Base-by-base conservation (phyloP, 2,329 filamentous ascomycete genomes). In the Mycosphaerella arachidis region DNA sequence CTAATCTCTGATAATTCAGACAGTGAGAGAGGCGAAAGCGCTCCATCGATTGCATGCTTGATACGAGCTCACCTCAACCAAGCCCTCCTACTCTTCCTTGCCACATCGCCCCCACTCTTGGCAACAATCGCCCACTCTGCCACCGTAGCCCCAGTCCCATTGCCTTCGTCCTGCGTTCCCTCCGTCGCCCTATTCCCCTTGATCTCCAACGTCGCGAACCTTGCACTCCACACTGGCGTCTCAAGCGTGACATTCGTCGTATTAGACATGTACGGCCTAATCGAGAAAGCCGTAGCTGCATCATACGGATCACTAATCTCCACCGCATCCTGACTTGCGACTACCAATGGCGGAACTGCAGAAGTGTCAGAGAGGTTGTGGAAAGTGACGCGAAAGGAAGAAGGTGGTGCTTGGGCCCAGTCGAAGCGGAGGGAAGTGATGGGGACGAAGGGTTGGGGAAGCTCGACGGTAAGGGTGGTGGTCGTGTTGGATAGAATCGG, bases 381-480 rank as follows among this genome's bases (percentile, higher is more conserved):
- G 70, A 88, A 81, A 9, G 79, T 76, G 1, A 88, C 77, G 1
- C 74, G 77, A 55, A 80, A 86, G 58, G 78, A 79, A 1, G 71
- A 67, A 0, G 86, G 84, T 0, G 85, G 84, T 1, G 78, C 73
- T 54, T 81, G 75, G 0, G 80, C 84, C 84, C 83, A 88, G 70
- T 86, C 83, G 69, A 87, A 86, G 51, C 75, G 74, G 58, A 88
- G 77, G 1, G 77, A 78, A 0, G 72, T 73, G 51, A 84, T 73
- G 0, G 75, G 79, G 24, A 76, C 70, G 57, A 74, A 75, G 1
- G 75, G 48, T 16, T 64, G 53, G 0, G 72, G 63, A 2, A 86
- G 75, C 27, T 83, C 77, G 48, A 90, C 79, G 0, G 83, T 84
- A 13, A 90, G 68, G 4, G 81, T 81, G 30, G 82, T 78, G 4